Conservation (phyloP, 2,329 filamentous ascomycete species). For the Coniochaeta hoffmannii region DNA sequence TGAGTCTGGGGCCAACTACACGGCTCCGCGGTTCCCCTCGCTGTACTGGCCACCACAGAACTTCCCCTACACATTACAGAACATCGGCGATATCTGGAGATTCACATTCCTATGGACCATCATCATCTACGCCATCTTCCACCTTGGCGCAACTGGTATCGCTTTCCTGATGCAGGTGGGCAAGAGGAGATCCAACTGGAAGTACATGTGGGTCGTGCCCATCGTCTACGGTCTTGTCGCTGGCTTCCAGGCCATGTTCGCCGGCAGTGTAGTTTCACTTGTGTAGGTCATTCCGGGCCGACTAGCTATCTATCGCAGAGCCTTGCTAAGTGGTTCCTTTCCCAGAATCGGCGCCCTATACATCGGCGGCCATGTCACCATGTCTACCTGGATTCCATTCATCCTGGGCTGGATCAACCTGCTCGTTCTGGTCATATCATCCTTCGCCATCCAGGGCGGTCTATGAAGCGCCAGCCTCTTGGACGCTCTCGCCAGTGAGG, state of each 20-base stretch:
- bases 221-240: constrained; percentile 64
- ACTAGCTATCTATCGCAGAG: not conserved
- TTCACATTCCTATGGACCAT: constrained; percentile 86
- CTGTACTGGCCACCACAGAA: constrained; percentile 65
- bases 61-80: constrained; percentile 56
- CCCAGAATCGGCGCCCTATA: constrained; percentile 71
- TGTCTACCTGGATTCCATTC: constrained; percentile 93
- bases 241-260: constrained; percentile 67
- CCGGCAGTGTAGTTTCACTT: constrained; percentile 73
- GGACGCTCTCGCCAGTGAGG: not conserved
- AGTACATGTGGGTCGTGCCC: constrained; percentile 64
- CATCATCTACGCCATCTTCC: constrained; percentile 68
- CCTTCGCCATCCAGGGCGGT: constrained; percentile 87
- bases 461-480: constrained; percentile 42
- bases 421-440: constrained; percentile 74
- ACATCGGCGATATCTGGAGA: constrained; percentile 71
- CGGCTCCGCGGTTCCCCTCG: constrained; percentile 67
- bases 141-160: constrained; percentile 63
- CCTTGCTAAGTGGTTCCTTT: constrained; percentile 11
- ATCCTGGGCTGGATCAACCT: constrained; percentile 83
- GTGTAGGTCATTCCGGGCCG: constrained; percentile 47
- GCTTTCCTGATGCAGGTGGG: constrained; percentile 65
- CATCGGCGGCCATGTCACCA: constrained; percentile 72
- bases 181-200: constrained; percentile 46
- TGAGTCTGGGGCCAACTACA: constrained; percentile 49